Evolutionary conservation across 2,329 filamentous ascomycete genomes (phyloP).

Genomic region (Arthrobotrys musiformis): DNA sequence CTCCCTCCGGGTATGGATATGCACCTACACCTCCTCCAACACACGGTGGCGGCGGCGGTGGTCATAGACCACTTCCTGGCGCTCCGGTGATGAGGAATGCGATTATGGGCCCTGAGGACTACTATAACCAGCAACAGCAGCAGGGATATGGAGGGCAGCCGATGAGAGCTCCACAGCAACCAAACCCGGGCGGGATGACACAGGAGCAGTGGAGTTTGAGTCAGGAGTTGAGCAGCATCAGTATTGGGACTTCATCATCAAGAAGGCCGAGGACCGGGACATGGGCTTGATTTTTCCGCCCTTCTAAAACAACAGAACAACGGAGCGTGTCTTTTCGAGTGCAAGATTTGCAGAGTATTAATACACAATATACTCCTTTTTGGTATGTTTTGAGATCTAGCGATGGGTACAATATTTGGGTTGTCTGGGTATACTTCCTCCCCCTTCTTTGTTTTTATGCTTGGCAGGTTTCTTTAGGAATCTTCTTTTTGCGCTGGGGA

Average conservation of each 20-base stretch:
- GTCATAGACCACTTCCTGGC: conserved; percentile 42
- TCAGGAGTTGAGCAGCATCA: conserved; percentile 53
- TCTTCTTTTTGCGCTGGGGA: neutral
- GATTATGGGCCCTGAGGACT: conserved; percentile 52
- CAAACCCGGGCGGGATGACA: conserved; percentile 43
- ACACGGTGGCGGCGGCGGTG: neutral
- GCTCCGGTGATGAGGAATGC: conserved; percentile 51
- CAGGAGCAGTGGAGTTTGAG: conserved; percentile 52
- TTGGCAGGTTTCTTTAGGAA: neutral
- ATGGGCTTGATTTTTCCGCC: conserved; percentile 22
- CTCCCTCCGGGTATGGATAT: conserved; percentile 36
- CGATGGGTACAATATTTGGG: neutral
- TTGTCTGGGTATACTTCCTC: neutral
- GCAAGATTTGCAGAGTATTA: neutral
- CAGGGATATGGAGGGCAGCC: conserved; percentile 13
- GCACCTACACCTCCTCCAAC: neutral
- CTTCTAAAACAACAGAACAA: neutral
- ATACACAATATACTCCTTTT: neutral
- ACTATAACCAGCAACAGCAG: conserved; percentile 36
- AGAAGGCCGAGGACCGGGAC: conserved; percentile 41
- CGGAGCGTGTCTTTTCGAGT: neutral
- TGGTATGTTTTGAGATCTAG: neutral
- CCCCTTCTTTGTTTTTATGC: neutral
- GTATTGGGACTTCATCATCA: conserved; percentile 36
- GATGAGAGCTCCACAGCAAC: conserved; percentile 8